Percentiles rank a stretch among this genome's conserved stretches.
phyloP scores from a whole-genome alignment of 495 filamentous ascomycete species.

The Tetracladium setigerum region DNA sequence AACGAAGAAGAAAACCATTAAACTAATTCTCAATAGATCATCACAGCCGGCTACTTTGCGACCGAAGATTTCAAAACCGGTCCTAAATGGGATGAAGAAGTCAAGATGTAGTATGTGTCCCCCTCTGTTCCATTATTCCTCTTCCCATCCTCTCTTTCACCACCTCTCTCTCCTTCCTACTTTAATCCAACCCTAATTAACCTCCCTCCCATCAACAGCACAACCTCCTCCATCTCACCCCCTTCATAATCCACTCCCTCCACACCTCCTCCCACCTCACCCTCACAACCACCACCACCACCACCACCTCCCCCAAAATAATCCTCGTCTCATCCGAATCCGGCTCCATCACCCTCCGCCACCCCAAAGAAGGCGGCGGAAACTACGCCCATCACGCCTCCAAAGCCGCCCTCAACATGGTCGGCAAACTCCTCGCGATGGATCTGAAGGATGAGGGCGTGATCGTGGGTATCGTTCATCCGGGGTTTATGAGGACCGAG shows the following conservation, averaged over 20 bases:
- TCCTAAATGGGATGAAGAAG: constrained; percentile 56
- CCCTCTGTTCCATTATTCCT: constrained; percentile 1
- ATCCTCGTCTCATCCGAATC: constrained; percentile 61
- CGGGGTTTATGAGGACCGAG: constrained; percentile 69
- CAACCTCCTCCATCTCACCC: constrained; percentile 56
- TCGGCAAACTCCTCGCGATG: constrained; percentile 59
- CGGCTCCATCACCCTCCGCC: constrained; percentile 59
- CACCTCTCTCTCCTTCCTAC: not conserved
- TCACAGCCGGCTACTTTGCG: constrained; percentile 62
- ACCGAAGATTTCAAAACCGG: constrained; percentile 52
- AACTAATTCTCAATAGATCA: constrained; percentile 30
- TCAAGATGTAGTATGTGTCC: constrained; percentile 53
- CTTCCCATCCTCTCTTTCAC: not conserved
- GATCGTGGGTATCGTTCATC: constrained; percentile 60
- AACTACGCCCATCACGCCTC: constrained; percentile 68
- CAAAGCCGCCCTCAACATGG: constrained; percentile 71
- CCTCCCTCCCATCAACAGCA: constrained; percentile 20
- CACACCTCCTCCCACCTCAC: constrained; percentile 43
- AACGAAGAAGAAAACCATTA: too few species aligned
- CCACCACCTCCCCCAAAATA: too few species aligned
- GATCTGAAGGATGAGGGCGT: constrained; percentile 58
- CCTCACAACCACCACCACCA: too few species aligned
- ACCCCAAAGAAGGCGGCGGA: constrained; percentile 60
- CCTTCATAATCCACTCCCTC: constrained; percentile 57
- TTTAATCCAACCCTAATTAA: not conserved